Base-by-base conservation (phyloP, 2,329 filamentous ascomycete species). In the Rutstroemia sydowiana region DNA sequence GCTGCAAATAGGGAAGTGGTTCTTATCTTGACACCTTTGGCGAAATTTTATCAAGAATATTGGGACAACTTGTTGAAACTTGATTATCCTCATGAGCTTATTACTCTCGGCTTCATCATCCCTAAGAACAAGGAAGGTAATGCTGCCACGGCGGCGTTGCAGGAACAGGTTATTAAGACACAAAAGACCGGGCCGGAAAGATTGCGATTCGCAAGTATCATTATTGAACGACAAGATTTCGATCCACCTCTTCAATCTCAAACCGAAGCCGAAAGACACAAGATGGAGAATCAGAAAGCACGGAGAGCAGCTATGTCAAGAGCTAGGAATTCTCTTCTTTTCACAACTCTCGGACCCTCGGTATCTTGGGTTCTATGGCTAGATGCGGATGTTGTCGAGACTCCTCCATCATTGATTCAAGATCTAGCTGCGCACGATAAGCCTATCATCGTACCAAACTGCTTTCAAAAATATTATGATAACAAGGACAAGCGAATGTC, bases 291-390 rank as follows among this genome's bases (percentile, higher is more conserved):
- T 65, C 93, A 98, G 68, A 95, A 95, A 70, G 76, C 75, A 6
- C 83, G 93, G 11, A 81, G 93, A 32, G 85, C 89, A 39, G 85
- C 88, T 55, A 97, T 98, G 93, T 85, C 89, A 63, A 87, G 88
- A 65, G 92, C 93, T 34, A 84, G 93, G 58, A 98, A 98, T 68
- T 95, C 88, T 49, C 78, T 98, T 8, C 79, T 98, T 26, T 98
- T 97, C 73, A 96, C 93, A 8, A 97, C 92, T 0, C 75, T 98
- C 9, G 91, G 92, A 1, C 91, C 91, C 0, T 79, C 82, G 11
- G 96, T 90, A 0, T 93, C 89, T 0, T 98, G 93, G 93, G 91
- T 98, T 31, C 76, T 98, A 21, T 98, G 93, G 93, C 77, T 98
- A 28, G 93, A 98, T 66, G 79, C 84, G 34, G 93, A 98, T 68